phyloP scores from a whole-genome alignment of 441 rosid genomes.

The Erodium trifolium region DNA sequence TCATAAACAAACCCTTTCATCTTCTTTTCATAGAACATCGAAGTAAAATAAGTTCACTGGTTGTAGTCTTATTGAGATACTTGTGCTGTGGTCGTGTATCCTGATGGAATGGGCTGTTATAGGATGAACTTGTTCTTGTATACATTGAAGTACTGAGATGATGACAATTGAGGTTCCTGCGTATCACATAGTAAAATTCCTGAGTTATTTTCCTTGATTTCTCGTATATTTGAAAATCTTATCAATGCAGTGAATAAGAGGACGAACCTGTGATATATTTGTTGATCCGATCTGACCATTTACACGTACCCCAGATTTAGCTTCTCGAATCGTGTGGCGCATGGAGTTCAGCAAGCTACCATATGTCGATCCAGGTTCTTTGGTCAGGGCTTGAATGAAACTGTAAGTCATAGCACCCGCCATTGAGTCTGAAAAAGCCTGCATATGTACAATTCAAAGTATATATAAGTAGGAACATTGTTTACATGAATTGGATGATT shows the following conservation, averaged over 20 bases:
- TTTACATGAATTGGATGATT: no score
- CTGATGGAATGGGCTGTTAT: background rate
- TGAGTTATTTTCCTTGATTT: background rate
- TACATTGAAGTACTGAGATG: slow-evolving; percentile 22
- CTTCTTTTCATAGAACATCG: background rate
- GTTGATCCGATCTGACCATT: slow-evolving; percentile 32
- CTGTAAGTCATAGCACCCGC: slow-evolving; percentile 70
- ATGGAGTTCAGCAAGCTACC: slow-evolving; percentile 50
- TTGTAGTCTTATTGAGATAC: background rate
- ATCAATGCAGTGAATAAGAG: background rate
- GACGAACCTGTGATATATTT: slow-evolving; percentile 21
- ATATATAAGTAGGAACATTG: no score
- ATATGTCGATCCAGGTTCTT: slow-evolving; percentile 50
- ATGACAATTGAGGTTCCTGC: slow-evolving; percentile 65
- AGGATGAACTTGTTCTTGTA: background rate
- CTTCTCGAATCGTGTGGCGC: slow-evolving; percentile 40
- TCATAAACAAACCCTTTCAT: background rate
- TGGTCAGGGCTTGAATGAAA: slow-evolving; percentile 62
- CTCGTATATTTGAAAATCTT: background rate
- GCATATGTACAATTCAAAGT: background rate
- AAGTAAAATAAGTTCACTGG: background rate
- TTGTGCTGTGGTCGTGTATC: background rate
- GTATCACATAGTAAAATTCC: slow-evolving; percentile 3
- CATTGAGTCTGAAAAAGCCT: slow-evolving; percentile 54
- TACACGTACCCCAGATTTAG: slow-evolving; percentile 30